phyloP scores from a whole-genome alignment of 73 alveolate species.

The Tetrahymena thermophila region DNA sequence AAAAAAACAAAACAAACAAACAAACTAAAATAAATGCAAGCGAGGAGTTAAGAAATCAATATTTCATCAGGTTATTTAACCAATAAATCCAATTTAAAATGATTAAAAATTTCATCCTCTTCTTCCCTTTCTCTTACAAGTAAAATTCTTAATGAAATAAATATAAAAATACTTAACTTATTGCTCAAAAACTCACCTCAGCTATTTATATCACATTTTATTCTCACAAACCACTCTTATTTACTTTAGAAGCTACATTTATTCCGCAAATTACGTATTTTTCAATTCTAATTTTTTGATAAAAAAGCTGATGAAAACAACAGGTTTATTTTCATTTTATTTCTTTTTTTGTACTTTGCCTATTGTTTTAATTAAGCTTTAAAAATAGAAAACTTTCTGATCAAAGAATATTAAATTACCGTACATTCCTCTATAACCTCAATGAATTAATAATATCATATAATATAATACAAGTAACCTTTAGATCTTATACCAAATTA shows the following conservation, averaged over 20 bases:
- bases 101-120: no score
- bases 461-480: not conserved
- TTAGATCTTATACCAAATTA: not conserved
- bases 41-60: not conserved
- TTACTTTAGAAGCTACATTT: not conserved
- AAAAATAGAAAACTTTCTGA: not conserved
- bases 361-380: not conserved
- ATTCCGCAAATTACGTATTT: not conserved
- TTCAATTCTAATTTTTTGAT: no score
- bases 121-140: not conserved
- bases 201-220: not conserved
- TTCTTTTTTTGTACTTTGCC: not conserved
- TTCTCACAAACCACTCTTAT: not conserved
- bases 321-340: not conserved
- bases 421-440: not conserved
- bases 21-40: no score
- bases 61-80: not conserved
- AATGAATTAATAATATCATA: not conserved
- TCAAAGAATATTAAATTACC: not conserved
- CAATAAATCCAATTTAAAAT: not conserved
- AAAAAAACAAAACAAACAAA: no score
- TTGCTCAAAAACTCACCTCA: not conserved
- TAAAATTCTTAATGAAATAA: not conserved
- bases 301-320: not conserved
- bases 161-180: not conserved